Percentiles rank a stretch among this genome's conserved stretches.
Conservation (phyloP, 345 rosid genomes). For the Tarenaya hassleriana region DNA sequence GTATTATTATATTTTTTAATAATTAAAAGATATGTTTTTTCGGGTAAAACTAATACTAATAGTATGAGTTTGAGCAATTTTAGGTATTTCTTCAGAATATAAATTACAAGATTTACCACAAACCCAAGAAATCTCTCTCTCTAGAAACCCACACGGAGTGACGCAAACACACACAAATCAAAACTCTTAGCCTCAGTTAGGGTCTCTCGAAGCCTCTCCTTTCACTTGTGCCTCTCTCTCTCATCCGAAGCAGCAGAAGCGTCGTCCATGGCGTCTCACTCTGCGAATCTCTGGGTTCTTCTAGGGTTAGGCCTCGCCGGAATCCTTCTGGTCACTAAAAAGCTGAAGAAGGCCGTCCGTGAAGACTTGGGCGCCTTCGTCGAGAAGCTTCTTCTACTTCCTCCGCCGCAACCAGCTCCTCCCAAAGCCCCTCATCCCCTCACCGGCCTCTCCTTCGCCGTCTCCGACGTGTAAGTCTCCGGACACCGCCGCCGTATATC, state of each 20-base stretch:
- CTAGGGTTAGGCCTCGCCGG: conserved; percentile 86
- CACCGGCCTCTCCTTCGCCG: conserved; percentile 72
- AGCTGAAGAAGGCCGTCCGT: conserved; percentile 53
- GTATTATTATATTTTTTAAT: no score
- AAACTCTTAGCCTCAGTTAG: conserved; percentile 15
- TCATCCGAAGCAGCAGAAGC: conserved; percentile 22
- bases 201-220: conserved; percentile 14
- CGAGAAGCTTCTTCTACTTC: conserved; percentile 65
- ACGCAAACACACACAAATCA: conserved; percentile 3
- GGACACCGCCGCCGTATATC: not conserved
- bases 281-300: conserved; percentile 78
- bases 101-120: no score
- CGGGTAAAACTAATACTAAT: no score
- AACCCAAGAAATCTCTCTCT: no score
- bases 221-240: no score
- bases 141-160: not conserved
- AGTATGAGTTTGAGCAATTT: not conserved
- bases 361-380: conserved; percentile 93
- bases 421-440: conserved; percentile 98
- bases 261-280: conserved; percentile 35
- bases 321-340: conserved; percentile 49
- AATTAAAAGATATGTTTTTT: not conserved
- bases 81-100: not conserved
- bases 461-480: conserved; percentile 65
- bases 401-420: conserved; percentile 97